These are phyloP conservation scores for Coffea canephora DNA, from an alignment of 257 asterid species.

Conservation along the genomic window DNA sequence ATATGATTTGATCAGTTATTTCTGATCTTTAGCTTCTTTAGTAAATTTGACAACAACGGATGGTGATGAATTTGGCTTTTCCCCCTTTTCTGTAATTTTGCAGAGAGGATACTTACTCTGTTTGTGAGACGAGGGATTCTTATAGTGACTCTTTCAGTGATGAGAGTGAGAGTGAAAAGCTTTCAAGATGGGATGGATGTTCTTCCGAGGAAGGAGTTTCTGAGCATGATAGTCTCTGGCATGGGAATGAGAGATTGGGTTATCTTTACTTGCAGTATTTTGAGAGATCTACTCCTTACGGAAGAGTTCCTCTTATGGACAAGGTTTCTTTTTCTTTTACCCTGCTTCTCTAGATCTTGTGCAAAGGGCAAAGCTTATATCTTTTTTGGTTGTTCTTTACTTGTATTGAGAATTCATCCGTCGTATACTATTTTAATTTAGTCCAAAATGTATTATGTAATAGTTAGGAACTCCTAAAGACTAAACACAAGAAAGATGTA, in stretches of 20 bases:
- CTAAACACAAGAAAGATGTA: neutral
- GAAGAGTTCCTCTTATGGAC: slow-evolving; percentile 57
- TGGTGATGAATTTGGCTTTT: neutral
- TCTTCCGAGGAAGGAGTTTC: slow-evolving; percentile 48
- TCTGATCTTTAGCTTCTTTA: neutral
- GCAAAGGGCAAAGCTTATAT: neutral
- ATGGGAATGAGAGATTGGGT: slow-evolving; percentile 44
- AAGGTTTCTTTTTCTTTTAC: slow-evolving; percentile 32
- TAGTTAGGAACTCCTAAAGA: neutral
- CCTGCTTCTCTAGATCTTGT: neutral
- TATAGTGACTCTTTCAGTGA: slow-evolving; percentile 54
- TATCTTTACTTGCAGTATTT: slow-evolving; percentile 41
- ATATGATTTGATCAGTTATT: neutral
- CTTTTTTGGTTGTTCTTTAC: slow-evolving; percentile 8
- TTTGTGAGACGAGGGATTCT: slow-evolving; percentile 46
- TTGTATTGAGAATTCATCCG: neutral
- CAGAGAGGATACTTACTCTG: slow-evolving; percentile 49
- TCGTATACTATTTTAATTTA: neutral
- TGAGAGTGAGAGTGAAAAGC: slow-evolving; percentile 55
- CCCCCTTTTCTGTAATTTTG: neutral
- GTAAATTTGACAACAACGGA: neutral
- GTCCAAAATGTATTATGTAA: neutral
- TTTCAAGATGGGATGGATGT: slow-evolving; percentile 59
- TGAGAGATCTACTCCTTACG: slow-evolving; percentile 52
- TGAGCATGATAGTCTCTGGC: slow-evolving; percentile 36